These are phyloP conservation scores for Candida andamanensis DNA, from an alignment of 805 yeast species.

Conservation along the genomic window DNA sequence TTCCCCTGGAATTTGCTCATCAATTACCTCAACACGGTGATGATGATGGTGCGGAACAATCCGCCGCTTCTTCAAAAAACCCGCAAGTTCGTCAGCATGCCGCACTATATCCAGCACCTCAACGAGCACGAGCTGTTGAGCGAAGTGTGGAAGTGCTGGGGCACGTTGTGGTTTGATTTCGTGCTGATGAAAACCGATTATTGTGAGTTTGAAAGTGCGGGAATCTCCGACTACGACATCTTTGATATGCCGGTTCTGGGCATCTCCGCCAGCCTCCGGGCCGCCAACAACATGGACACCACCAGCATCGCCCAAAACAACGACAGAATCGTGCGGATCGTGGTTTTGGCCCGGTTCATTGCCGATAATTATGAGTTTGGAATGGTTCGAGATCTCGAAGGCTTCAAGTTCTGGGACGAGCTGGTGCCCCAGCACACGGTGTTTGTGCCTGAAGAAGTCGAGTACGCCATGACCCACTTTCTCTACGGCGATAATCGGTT, in stretches of 20 bases:
- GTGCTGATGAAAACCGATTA: slow-evolving; percentile 51
- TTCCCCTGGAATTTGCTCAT: slow-evolving; percentile 69
- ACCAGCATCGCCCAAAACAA: slow-evolving; percentile 32
- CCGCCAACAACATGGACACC: slow-evolving; percentile 16
- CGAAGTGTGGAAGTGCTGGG: slow-evolving; percentile 85
- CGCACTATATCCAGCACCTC: slow-evolving; percentile 44
- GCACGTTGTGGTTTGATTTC: slow-evolving; percentile 72
- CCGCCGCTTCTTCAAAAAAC: slow-evolving; percentile 19
- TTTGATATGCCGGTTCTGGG: slow-evolving; percentile 70
- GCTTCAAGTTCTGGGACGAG: slow-evolving; percentile 38
- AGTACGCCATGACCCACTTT: slow-evolving; percentile 19
- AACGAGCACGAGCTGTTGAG: slow-evolving; percentile 58
- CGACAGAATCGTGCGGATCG: slow-evolving; percentile 47
- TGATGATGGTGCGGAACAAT: slow-evolving; percentile 29
- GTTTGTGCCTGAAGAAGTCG: slow-evolving; percentile 5
- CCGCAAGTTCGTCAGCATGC: slow-evolving; percentile 16
- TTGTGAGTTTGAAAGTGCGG: slow-evolving; percentile 45
- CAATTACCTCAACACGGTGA: slow-evolving; percentile 56
- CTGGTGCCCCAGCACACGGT: slow-evolving; percentile 22
- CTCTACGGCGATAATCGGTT: slow-evolving; percentile 38
- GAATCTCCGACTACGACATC: slow-evolving; percentile 47
- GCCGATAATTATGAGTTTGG: slow-evolving; percentile 55
- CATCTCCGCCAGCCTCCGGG: slow-evolving; percentile 18
- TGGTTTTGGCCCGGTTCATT: slow-evolving; percentile 46
- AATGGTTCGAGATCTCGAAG: slow-evolving; percentile 40